These are phyloP conservation scores for Gentiana macrophylla DNA, from an alignment of 257 asterid species.

Conservation along the genomic window DNA sequence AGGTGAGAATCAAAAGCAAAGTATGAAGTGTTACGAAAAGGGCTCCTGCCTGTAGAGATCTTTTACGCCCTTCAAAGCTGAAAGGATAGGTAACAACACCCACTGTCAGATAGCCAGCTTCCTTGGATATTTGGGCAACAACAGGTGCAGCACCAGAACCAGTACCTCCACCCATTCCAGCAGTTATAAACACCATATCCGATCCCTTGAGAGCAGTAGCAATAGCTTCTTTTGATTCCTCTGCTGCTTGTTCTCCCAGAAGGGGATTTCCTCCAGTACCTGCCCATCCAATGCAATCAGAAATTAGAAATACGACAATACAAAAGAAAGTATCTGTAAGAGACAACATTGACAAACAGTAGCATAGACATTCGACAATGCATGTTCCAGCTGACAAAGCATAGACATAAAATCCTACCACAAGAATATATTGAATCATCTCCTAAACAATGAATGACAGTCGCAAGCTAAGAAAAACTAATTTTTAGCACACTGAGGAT, in stretches of 20 bases:
- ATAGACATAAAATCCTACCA: neutral
- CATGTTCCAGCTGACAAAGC: neutral
- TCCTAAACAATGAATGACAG: neutral
- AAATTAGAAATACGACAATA: constrained; percentile 1
- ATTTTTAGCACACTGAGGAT: neutral
- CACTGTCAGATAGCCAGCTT: constrained; percentile 92
- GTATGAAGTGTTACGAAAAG: neutral
- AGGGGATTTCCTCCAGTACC: constrained; percentile 98
- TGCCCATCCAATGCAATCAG: constrained; percentile 20
- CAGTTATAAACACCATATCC: constrained; percentile 98
- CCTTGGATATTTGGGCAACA: constrained; percentile 89
- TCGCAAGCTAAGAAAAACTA: neutral
- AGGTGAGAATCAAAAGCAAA: neutral
- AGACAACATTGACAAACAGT: neutral
- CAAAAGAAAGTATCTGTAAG: neutral
- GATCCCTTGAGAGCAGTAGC: constrained; percentile 87
- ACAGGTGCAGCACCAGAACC: constrained; percentile 99
- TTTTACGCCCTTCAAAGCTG: constrained; percentile 96
- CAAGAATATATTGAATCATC: neutral
- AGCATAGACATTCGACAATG: neutral
- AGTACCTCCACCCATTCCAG: constrained; percentile 99
- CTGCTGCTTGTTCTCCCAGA: constrained; percentile 96
- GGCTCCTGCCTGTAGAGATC: constrained; percentile 72
- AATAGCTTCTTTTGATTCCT: constrained; percentile 89
- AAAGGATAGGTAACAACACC: constrained; percentile 97